Evolutionary conservation across 768 basidiomycete species (phyloP), one percentile per base, ranked within the genome.

Genomic region (Naganishia randhawae): DNA sequence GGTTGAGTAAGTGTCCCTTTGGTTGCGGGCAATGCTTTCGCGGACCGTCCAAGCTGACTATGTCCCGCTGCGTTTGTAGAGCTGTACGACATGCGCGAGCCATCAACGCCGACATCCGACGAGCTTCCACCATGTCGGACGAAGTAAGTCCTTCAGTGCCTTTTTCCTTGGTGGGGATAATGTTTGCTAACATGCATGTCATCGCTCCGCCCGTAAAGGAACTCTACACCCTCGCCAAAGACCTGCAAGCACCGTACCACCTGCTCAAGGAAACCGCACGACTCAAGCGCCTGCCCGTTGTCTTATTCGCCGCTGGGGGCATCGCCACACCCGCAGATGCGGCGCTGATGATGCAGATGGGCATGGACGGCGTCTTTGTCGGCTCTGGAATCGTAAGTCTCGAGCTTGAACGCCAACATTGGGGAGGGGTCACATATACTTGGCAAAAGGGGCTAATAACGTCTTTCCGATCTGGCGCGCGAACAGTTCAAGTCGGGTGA

Each of bases 281-380:
- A 48, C 82, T 93, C 72, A 94, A 94, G 82, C 85, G 89, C 52
- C 84, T 99, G 50, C 94, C 96, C 0, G 93, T 96, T 25, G 96
- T 98, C 35, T 75, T 74, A 76, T 98, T 99, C 80, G 93, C 93
- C 17, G 95, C 94, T 65, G 94, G 93, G 66, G 93, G 93, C 63
- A 85, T 94, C 61, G 91, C 92, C 53, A 93, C 92, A 11, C 92
- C 80, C 87, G 92, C 91, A 72, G 95, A 99, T 80, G 95, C 95
- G 17, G 96, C 96, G 3, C 81, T 97, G 71, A 96, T 97, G 95
- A 98, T 98, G 94, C 92, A 95, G 77, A 85, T 98, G 39, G 92
- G 95, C 39, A 92, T 92, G 80, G 95, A 95, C 76, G 92, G 94
- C 83, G 95, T 99, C 35, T 99, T 99, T 74, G 95, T 99, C 69